phyloP scores from a whole-genome alignment of 2,329 filamentous ascomycete genomes.

The Piedraia hortae region DNA sequence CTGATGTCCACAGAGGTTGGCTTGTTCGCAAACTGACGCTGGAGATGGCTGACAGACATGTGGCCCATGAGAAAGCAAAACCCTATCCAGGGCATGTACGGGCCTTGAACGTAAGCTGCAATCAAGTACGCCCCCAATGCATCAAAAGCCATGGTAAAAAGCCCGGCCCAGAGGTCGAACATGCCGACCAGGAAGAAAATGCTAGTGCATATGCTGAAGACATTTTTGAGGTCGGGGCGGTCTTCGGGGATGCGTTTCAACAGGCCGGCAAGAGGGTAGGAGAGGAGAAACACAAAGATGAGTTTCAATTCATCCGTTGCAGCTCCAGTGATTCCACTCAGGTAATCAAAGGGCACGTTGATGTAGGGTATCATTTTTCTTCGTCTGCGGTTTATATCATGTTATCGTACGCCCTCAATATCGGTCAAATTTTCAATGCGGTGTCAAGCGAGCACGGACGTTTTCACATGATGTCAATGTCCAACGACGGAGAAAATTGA shows the following conservation, averaged over 20 bases:
- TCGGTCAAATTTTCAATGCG: no score
- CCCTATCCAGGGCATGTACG: slow-evolving; percentile 91
- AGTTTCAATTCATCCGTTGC: slow-evolving; percentile 58
- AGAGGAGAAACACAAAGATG: slow-evolving; percentile 66
- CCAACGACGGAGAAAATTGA: no score
- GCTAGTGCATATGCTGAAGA: slow-evolving; percentile 54
- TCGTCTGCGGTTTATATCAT: no score
- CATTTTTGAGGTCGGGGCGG: slow-evolving; percentile 60
- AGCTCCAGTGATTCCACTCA: slow-evolving; percentile 28
- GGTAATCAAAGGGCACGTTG: slow-evolving; percentile 23
- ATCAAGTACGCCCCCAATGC: slow-evolving; percentile 59
- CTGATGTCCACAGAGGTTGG: slow-evolving; percentile 59
- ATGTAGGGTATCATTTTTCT: slow-evolving; percentile 3
- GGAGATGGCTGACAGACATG: slow-evolving; percentile 72
- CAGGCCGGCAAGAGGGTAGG: slow-evolving; percentile 68
- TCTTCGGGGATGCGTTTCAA: slow-evolving; percentile 76
- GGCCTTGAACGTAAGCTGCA: slow-evolving; percentile 55
- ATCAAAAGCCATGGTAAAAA: slow-evolving; percentile 54
- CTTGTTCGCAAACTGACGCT: slow-evolving; percentile 42
- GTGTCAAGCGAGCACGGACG: no score
- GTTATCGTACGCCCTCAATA: no score
- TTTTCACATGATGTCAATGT: no score
- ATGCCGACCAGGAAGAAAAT: slow-evolving; percentile 82
- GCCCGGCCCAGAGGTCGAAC: slow-evolving; percentile 71
- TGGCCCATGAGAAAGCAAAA: slow-evolving; percentile 90